Evolutionary conservation across 78 protist genomes (phyloP), one percentile per base, ranked within the genome.

Genomic region (Thecamonas trahens): DNA sequence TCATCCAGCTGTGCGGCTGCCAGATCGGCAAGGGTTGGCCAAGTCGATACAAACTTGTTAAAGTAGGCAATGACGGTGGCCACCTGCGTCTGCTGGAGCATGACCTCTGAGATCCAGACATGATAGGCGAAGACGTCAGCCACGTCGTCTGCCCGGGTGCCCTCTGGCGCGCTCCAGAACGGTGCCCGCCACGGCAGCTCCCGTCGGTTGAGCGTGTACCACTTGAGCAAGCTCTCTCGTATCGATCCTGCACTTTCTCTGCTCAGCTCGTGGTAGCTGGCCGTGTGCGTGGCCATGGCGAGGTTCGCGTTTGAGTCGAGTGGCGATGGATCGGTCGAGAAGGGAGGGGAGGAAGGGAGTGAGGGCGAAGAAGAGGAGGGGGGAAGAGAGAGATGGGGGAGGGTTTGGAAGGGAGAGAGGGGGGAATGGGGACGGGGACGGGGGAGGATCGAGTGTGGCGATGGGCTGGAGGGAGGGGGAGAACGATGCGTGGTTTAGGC

Each of bases 21-120:
- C 47, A 87, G 67, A 1, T 59, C 78, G 18, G 35, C 37, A 5
- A 81, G 49, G 2, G 91, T 91, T 0, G 95, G 95, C 71, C 80
- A 91, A n/a, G n/a, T n/a, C n/a, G n/a, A n/a, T n/a, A n/a, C n/a
- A n/a, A n/a, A 82, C 39, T 40, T 22, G 22, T 61, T 60, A 61
- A 38, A 82, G 64, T 87, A 87, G 15, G 29, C 77, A 0, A 83
- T 64, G 1, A 87, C 93, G 0, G 76, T 80, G 34, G 54, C 76
- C 18, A 77, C 76, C 47, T 62, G 84, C 3, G 96, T 87, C 50
- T 91, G 96, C 68, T 91, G 96, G 1, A 45, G 59, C 96, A 91
- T 91, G 61, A 91, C 70, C 69, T 91, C 96, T 15, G 82, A 67
- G 1, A 91, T 87, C 92, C 90, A 85, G 15, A 91, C 86, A 29